These are phyloP conservation scores for Ustilago lituana DNA, from an alignment of 1,284 basidiomycete genomes.

Conservation along the genomic window DNA sequence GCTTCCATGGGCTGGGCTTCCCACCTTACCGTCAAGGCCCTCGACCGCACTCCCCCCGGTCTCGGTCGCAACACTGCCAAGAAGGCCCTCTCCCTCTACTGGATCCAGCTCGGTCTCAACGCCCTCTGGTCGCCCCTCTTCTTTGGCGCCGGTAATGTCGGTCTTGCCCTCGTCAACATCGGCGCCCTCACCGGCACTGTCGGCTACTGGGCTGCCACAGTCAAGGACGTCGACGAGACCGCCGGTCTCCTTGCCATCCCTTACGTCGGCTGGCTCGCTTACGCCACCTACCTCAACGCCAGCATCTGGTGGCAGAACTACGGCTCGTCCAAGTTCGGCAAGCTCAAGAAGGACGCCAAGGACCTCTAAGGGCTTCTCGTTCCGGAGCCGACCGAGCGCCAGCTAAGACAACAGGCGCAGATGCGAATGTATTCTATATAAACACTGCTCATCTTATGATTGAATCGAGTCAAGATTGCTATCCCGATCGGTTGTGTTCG, in stretches of 20 bases:
- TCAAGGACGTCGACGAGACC: constrained; percentile 63
- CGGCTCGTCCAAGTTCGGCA: constrained; percentile 46
- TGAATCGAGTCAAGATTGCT: no score
- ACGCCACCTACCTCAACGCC: constrained; percentile 78
- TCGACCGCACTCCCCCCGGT: constrained; percentile 60
- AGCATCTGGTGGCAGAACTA: constrained; percentile 72
- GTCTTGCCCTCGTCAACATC: constrained; percentile 74
- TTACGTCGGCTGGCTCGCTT: constrained; percentile 72
- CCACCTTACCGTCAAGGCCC: constrained; percentile 70
- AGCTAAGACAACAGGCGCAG: neutral
- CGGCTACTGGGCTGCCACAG: constrained; percentile 68
- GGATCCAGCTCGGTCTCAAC: constrained; percentile 77
- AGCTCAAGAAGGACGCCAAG: constrained; percentile 52
- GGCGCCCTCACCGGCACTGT: constrained; percentile 74
- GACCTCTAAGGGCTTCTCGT: constrained; percentile 24
- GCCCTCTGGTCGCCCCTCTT: constrained; percentile 77
- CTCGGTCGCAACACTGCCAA: constrained; percentile 70
- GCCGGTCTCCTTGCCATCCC: constrained; percentile 49
- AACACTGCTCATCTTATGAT: neutral
- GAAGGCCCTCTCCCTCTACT: constrained; percentile 75
- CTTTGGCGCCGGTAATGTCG: constrained; percentile 71
- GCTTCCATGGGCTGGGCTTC: constrained; percentile 77
- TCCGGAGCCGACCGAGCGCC: neutral
- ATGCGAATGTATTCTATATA: constrained; percentile 13
- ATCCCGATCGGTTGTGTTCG: no score